Evolutionary conservation across 805 yeast species (phyloP).

Genomic region (Starmera dryadoides): DNA sequence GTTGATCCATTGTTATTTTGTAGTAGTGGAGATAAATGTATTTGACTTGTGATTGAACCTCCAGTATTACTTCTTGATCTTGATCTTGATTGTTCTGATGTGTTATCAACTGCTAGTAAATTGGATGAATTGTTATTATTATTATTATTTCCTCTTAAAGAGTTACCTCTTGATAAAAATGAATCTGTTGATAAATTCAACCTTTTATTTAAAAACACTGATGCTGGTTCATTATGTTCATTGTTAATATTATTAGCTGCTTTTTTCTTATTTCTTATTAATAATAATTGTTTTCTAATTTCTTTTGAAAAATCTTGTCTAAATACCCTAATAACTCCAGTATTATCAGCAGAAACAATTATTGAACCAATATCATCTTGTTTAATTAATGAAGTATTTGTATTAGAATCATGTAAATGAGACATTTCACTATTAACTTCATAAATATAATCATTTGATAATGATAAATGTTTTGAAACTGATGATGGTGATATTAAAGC

Average conservation of each 20-base stretch:
- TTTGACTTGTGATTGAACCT: conserved; percentile 6
- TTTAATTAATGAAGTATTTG: conserved; percentile 15
- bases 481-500: conserved; percentile 72
- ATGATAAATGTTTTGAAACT: conserved; percentile 55
- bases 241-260: too few relatives aligned
- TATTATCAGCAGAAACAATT: conserved; percentile 69
- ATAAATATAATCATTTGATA: conserved; percentile 74
- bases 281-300: conserved; percentile 30
- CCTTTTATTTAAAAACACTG: conserved; percentile 6
- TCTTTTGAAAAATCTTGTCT: conserved; percentile 68
- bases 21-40: not conserved
- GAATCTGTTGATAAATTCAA: conserved; percentile 12
- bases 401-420: conserved; percentile 10
- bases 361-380: conserved; percentile 35
- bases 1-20: not conserved
- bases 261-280: conserved; percentile 1
- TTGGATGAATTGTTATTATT: not conserved
- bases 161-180: conserved; percentile 10
- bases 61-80: conserved; percentile 12
- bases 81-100: too few relatives aligned
- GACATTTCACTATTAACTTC: conserved; percentile 39
- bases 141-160: conserved; percentile 2
- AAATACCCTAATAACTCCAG: conserved; percentile 68
- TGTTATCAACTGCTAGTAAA: too few relatives aligned
- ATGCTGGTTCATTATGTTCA: not conserved